Evolutionary conservation across 192 early-diverging fungal genomes (phyloP).

Genomic region (Rhizoclosmatium globosum): DNA sequence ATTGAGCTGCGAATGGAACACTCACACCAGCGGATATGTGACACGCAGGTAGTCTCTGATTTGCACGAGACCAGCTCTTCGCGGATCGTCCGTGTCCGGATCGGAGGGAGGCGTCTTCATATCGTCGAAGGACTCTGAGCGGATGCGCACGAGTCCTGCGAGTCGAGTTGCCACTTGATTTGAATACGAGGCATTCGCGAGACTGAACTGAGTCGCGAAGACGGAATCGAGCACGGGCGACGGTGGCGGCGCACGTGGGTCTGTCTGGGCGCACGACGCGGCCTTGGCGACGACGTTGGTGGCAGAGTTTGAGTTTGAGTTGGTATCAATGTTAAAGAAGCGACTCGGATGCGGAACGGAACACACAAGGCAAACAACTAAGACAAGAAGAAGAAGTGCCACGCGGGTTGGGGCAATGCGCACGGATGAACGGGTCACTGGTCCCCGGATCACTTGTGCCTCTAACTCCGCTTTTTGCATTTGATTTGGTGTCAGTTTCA

Average conservation of each 20-base stretch:
- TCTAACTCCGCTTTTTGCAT: no score
- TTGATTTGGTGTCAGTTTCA: no score
- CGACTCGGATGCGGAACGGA: no score
- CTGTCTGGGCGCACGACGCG: slow-evolving; percentile 32
- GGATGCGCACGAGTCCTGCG: slow-evolving; percentile 41
- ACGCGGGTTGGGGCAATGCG: no score
- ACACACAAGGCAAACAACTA: no score
- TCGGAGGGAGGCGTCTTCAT: slow-evolving; percentile 36
- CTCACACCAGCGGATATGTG: slow-evolving; percentile 37
- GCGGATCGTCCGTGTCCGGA: slow-evolving; percentile 11
- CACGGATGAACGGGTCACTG: no score
- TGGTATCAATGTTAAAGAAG: no score
- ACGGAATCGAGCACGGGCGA: slow-evolving; percentile 23
- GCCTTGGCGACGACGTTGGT: no score
- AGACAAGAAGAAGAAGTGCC: no score
- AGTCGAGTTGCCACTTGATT: slow-evolving; percentile 36
- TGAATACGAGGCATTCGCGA: slow-evolving; percentile 28
- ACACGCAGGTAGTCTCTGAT: slow-evolving; percentile 25
- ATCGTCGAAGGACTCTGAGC: slow-evolving; percentile 49
- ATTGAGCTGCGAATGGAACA: neutral
- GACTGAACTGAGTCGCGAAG: slow-evolving; percentile 22
- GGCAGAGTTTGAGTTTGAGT: no score
- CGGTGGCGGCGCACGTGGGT: slow-evolving; percentile 3
- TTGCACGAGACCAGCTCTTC: slow-evolving; percentile 22
- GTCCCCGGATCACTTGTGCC: no score